These are phyloP conservation scores for Saccharomycopsis phalli DNA, from an alignment of 1,139 yeast species.

Conservation along the genomic window DNA sequence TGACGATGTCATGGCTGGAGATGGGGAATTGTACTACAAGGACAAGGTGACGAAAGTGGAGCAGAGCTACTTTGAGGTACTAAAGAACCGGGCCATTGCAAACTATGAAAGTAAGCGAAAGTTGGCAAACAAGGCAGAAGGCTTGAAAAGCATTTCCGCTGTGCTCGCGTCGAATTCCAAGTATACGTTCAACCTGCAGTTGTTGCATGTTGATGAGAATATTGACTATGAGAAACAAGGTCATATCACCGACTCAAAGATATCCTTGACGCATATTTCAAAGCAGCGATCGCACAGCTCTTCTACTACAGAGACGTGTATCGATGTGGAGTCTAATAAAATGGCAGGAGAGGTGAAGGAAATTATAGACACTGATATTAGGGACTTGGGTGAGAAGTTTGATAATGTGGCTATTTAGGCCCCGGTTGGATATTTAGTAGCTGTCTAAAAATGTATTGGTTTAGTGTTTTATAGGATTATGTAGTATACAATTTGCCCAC, in stretches of 20 bases:
- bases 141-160: not conserved
- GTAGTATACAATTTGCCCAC: too few relatives aligned
- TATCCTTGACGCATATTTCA: too few relatives aligned
- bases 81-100: slow-evolving; percentile 35
- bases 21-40: slow-evolving; percentile 63
- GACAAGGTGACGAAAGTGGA: slow-evolving; percentile 43
- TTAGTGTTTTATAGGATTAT: too few relatives aligned
- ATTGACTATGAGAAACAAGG: too few relatives aligned
- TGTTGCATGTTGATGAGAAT: slow-evolving; percentile 9
- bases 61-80: slow-evolving; percentile 57
- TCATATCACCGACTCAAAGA: not conserved
- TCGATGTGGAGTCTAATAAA: not conserved
- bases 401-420: slow-evolving; percentile 25
- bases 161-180: not conserved
- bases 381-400: slow-evolving; percentile 21
- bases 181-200: slow-evolving; percentile 7
- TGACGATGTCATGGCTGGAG: slow-evolving; percentile 54
- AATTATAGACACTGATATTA: not conserved
- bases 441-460: too few relatives aligned
- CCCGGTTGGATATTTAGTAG: too few relatives aligned
- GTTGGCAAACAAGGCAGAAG: slow-evolving; percentile 6
- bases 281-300: not conserved
- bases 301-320: not conserved
- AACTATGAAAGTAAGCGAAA: slow-evolving; percentile 17
- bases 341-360: not conserved